Evolutionary conservation across 139 green algal species (phyloP), one percentile per base, ranked within the genome.

Genomic region (Closterium sp.): DNA sequence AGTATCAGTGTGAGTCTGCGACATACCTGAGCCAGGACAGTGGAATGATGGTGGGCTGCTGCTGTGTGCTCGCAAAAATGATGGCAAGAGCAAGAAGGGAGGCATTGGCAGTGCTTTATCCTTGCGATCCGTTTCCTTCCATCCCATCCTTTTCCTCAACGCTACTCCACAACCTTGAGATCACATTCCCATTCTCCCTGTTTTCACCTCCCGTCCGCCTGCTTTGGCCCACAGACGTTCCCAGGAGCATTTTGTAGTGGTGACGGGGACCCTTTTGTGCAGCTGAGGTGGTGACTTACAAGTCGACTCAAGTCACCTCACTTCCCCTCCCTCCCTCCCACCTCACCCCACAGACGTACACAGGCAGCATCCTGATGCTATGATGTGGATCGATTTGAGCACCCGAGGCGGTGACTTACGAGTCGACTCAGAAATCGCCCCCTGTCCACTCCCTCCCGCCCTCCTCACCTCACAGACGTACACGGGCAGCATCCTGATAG

Each of bases 401-500:
- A 45, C 38, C 38, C 9, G 38, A 45, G 38, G n/a, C n/a, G n/a
- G 38, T 45, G 38, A 45, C 38, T 45, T 88, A 13, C 29, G 85
- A 88, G 85, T 88, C 29, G 38, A 45, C 38, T 45, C 38, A 11
- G 45, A 4, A 88, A 7, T 91, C 31, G 11, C 29, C 31, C 88
- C 88, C 11, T 7, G 9, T 45, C 38, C 38, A 45, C 42, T 88
- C 88, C 34, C 88, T n/a, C 70, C 88, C 19, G 91, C 88, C 70
- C 70, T 5, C 88, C 13, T 31, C 88, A 22, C 88, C 17, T 70
- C 45, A 0, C 91, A 93, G 91, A 98, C 97, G 11, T 98, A 98
- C 96, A 97, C 93, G 28, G 97, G 96, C 84, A 95, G 93, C 93
- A 98, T 98, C 86, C 94, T 98, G 1, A 98, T 98, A 79, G 97